Conservation (phyloP, 2,329 filamentous ascomycete genomes). For the Diatrype stigma region DNA sequence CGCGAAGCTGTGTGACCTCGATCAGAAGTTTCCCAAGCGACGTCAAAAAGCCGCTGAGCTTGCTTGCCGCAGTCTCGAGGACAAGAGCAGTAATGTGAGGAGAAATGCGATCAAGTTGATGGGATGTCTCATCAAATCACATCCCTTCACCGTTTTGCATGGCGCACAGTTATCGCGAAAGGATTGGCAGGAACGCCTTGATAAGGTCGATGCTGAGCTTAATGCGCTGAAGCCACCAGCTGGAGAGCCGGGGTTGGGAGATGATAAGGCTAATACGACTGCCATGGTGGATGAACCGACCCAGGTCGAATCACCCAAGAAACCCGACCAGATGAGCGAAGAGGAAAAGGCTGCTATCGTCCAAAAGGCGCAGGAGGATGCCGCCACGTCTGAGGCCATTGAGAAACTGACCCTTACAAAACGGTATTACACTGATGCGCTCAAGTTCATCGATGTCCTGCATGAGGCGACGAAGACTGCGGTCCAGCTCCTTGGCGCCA, state of each 20-base stretch:
- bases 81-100: slow-evolving; percentile 96
- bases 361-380: slow-evolving; percentile 78
- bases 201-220: slow-evolving; percentile 79
- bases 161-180: slow-evolving; percentile 79
- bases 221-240: slow-evolving; percentile 75
- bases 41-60: slow-evolving; percentile 84
- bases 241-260: slow-evolving; percentile 67
- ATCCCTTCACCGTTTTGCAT: slow-evolving; percentile 90
- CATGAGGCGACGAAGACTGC: slow-evolving; percentile 77
- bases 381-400: slow-evolving; percentile 82
- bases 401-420: slow-evolving; percentile 82
- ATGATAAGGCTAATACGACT: slow-evolving; percentile 60
- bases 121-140: slow-evolving; percentile 82
- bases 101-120: slow-evolving; percentile 93
- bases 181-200: slow-evolving; percentile 79
- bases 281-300: slow-evolving; percentile 85
- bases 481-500: slow-evolving; percentile 83
- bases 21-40: slow-evolving; percentile 91
- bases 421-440: slow-evolving; percentile 87
- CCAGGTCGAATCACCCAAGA: slow-evolving; percentile 66
- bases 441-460: slow-evolving; percentile 89
- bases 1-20: slow-evolving; percentile 85
- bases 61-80: slow-evolving; percentile 83
- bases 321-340: slow-evolving; percentile 65
- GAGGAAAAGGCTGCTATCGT: slow-evolving; percentile 71